These are phyloP conservation scores for Metarhizium humberi DNA, from an alignment of 2,329 filamentous ascomycete genomes.

Conservation along the genomic window DNA sequence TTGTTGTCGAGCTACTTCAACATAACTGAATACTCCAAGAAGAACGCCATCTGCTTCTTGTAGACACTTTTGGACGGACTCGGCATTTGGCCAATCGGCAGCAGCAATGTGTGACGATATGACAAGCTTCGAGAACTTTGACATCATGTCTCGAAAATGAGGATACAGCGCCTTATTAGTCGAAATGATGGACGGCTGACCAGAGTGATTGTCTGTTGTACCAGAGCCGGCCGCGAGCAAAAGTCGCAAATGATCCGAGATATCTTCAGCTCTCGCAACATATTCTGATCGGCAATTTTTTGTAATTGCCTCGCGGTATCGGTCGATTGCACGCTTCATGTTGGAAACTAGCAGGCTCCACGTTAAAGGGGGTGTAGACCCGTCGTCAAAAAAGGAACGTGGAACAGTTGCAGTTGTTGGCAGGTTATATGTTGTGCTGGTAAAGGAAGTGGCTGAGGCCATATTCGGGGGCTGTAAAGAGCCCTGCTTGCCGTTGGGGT, in stretches of 20 bases:
- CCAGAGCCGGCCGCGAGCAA: constrained; percentile 92
- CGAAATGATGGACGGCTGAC: constrained; percentile 97
- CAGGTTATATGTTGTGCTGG: constrained; percentile 46
- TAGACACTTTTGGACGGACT: constrained; percentile 89
- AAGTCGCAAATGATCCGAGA: constrained; percentile 89
- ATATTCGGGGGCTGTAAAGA: constrained; percentile 40
- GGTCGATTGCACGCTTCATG: constrained; percentile 84
- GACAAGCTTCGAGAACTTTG: constrained; percentile 97
- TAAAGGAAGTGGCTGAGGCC: constrained; percentile 53
- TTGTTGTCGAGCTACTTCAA: constrained; percentile 89
- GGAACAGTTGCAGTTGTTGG: constrained; percentile 55
- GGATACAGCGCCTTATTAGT: constrained; percentile 96
- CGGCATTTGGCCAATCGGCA: constrained; percentile 87
- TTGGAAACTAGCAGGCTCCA: constrained; percentile 88
- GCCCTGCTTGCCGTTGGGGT: constrained; percentile 28
- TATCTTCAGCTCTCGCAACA: constrained; percentile 90
- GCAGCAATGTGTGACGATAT: constrained; percentile 96
- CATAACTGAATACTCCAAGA: constrained; percentile 89
- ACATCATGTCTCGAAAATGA: constrained; percentile 99
- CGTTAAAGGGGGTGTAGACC: constrained; percentile 67
- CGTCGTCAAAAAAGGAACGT: constrained; percentile 84
- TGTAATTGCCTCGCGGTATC: constrained; percentile 82
- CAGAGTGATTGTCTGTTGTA: constrained; percentile 97
- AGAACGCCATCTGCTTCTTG: constrained; percentile 97
- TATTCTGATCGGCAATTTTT: constrained; percentile 80